Conservation (phyloP, 2,329 filamentous ascomycete genomes). For the Botrytis hyacinthi region DNA sequence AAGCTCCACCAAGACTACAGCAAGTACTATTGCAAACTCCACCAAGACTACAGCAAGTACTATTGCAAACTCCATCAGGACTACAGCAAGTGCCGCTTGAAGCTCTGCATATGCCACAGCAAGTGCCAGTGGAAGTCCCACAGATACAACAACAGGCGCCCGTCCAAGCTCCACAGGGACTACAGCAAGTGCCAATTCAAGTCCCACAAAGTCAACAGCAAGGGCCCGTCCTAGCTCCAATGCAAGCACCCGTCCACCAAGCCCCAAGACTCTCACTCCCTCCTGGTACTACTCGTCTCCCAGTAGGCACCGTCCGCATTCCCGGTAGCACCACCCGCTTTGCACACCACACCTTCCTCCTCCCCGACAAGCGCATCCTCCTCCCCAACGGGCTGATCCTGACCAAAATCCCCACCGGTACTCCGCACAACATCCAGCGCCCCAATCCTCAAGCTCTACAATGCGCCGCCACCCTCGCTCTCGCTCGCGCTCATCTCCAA, state of each 20-base stretch:
- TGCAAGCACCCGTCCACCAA: neutral
- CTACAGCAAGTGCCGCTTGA: neutral
- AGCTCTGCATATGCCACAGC: too few species aligned
- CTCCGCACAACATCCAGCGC: fast-evolving
- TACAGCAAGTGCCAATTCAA: neutral
- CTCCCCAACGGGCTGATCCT: neutral
- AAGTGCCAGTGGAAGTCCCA: too few species aligned
- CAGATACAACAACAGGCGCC: neutral
- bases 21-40: too few species aligned
- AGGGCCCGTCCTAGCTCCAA: neutral
- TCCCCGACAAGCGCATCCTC: neutral
- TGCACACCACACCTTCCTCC: neutral
- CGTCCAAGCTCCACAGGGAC: neutral
- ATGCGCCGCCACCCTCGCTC: too few species aligned
- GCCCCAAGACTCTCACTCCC: neutral
- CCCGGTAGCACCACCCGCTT: neutral
- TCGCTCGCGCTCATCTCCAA: neutral
- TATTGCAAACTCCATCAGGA: neutral
- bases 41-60: neutral
- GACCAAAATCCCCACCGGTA: fast-evolving
- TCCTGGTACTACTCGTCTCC: neutral
- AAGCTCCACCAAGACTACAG: neutral
- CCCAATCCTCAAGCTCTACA: neutral
- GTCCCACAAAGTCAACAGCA: neutral
- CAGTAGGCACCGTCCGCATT: neutral